phyloP scores from a whole-genome alignment of 345 rosid species.

The Eutrema heterophyllum region DNA sequence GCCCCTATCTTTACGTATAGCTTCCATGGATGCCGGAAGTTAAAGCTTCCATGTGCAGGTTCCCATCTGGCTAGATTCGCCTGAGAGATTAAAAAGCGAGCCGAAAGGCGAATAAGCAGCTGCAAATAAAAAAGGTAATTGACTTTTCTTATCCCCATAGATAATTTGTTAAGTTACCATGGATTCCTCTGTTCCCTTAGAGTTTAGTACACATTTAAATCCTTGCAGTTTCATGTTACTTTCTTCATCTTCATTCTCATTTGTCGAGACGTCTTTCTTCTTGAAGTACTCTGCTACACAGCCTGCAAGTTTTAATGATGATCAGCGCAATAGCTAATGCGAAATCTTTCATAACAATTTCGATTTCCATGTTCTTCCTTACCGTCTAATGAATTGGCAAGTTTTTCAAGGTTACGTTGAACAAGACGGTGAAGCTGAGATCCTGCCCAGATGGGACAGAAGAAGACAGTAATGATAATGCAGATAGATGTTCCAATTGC shows the following conservation, averaged over 20 bases:
- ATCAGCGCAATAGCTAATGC: neutral
- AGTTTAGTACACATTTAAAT: conserved; percentile 60
- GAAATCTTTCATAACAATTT: neutral
- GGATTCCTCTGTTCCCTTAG: conserved; percentile 68
- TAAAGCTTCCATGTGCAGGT: conserved; percentile 69
- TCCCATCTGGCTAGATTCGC: conserved; percentile 78
- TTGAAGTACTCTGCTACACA: conserved; percentile 47
- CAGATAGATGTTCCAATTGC: conserved; percentile 60
- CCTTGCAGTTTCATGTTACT: conserved; percentile 35
- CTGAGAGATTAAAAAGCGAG: conserved; percentile 18
- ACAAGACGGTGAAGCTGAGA: conserved; percentile 58
- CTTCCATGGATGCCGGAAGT: conserved; percentile 75
- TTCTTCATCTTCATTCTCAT: conserved; percentile 29
- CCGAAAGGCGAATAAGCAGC: neutral
- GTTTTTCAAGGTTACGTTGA: conserved; percentile 52
- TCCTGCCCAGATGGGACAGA: conserved; percentile 81
- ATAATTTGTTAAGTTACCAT: conserved; percentile 38
- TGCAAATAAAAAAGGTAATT: neutral
- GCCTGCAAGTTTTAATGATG: conserved; percentile 34
- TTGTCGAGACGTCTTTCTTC: conserved; percentile 11
- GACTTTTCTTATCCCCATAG: neutral
- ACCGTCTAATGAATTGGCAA: conserved; percentile 64
- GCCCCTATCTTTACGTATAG: conserved; percentile 65
- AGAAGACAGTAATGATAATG: conserved; percentile 47
- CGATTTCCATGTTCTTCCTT: neutral